These are phyloP conservation scores for Penicillium sp. DNA, from an alignment of 2,329 filamentous ascomycete genomes.

Conservation along the genomic window DNA sequence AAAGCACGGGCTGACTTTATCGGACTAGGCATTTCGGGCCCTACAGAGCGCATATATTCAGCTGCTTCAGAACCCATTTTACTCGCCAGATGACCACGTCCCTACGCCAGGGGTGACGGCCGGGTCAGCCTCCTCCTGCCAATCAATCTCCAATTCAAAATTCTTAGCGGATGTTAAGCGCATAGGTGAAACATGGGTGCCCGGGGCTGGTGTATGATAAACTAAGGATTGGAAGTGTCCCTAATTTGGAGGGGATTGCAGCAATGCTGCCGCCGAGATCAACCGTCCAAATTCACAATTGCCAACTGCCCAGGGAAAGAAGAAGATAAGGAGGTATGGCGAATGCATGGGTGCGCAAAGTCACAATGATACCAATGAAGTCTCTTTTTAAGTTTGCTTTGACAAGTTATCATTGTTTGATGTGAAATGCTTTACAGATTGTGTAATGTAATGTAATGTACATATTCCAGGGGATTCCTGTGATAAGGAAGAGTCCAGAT, in stretches of 20 bases:
- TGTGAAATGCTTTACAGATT: background rate
- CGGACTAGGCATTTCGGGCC: conserved; percentile 72
- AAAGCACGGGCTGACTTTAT: background rate
- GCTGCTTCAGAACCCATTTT: conserved; percentile 92
- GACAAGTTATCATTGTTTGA: background rate
- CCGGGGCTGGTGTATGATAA: conserved; percentile 59
- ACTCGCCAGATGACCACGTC: conserved; percentile 79
- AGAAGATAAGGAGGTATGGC: too few relatives aligned
- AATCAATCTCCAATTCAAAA: conserved; percentile 75
- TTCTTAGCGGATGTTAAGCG: conserved; percentile 81
- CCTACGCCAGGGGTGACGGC: conserved; percentile 54
- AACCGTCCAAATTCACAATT: background rate
- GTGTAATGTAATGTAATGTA: background rate
- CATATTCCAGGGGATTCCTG: background rate
- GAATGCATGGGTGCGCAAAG: too few relatives aligned
- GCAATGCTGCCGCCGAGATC: background rate
- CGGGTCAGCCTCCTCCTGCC: conserved; percentile 44
- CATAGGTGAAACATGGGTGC: conserved; percentile 83
- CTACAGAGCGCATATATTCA: conserved; percentile 90
- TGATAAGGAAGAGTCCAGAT: background rate
- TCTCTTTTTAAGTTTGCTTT: background rate
- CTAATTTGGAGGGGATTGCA: background rate
- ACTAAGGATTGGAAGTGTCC: background rate
- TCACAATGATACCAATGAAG: background rate
- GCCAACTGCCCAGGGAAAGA: background rate